phyloP scores from a whole-genome alignment of 306 rosid genomes.

The Citrullus colocynthis region DNA sequence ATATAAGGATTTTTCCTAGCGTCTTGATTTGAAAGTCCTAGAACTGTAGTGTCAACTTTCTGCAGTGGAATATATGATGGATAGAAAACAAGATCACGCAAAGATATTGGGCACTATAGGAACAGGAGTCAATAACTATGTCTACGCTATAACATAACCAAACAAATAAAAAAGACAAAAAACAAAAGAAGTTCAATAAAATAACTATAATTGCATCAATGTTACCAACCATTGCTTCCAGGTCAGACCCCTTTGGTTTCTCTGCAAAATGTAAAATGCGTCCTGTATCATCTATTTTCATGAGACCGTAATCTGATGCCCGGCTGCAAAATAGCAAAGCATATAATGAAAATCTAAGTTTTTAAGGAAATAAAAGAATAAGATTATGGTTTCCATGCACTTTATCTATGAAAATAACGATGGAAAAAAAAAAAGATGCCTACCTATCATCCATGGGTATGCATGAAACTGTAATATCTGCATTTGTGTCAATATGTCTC shows the following conservation, averaged over 20 bases:
- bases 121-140: neutral
- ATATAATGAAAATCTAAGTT: neutral
- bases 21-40: constrained; percentile 66
- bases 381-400: neutral
- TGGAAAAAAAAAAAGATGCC: neutral
- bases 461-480: constrained; percentile 92
- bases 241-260: constrained; percentile 79
- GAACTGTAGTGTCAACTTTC: constrained; percentile 75
- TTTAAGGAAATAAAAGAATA: neutral
- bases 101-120: neutral
- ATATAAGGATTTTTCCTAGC: constrained; percentile 55
- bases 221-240: constrained; percentile 69
- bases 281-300: constrained; percentile 69
- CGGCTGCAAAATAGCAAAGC: constrained; percentile 2
- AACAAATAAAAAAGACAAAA: neutral
- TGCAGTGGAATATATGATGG: constrained; percentile 25
- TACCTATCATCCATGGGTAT: constrained; percentile 88
- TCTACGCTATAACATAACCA: neutral
- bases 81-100: neutral
- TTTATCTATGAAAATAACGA: neutral
- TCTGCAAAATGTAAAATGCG: constrained; percentile 71
- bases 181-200: neutral
- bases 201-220: neutral
- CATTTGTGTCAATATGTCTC: constrained; percentile 82
- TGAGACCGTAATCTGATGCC: constrained; percentile 79